Conservation (phyloP, 306 rosid species). For the Dryas octopetala region DNA sequence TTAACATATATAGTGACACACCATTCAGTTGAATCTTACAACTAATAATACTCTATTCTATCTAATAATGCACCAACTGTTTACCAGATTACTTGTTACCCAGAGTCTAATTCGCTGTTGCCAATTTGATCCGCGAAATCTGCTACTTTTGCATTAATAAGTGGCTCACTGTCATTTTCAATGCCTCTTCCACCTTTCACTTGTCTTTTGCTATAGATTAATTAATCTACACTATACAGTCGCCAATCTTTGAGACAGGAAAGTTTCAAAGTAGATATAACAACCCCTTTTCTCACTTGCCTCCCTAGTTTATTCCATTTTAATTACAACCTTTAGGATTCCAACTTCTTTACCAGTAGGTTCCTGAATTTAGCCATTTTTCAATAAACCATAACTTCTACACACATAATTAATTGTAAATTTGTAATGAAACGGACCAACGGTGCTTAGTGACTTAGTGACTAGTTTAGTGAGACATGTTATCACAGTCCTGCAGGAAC, state of each 20-base stretch:
- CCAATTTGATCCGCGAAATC: conserved; percentile 16
- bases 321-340: neutral
- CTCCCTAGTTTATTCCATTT: neutral
- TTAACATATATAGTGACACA: too few species aligned
- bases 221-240: neutral
- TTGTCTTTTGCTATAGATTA: neutral
- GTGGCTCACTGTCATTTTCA: conserved; percentile 1
- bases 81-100: too few species aligned
- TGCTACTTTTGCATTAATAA: neutral
- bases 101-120: neutral
- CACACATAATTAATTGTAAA: too few species aligned
- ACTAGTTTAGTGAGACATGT: neutral
- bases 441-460: neutral
- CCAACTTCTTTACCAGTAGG: too few species aligned
- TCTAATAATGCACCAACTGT: too few species aligned
- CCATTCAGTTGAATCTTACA: too few species aligned
- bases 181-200: neutral
- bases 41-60: too few species aligned
- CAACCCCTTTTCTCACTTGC: neutral
- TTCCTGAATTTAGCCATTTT: too few species aligned
- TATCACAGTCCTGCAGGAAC: neutral
- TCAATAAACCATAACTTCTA: too few species aligned
- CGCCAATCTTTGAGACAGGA: neutral
- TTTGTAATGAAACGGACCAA: too few species aligned
- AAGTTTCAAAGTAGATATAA: neutral